Conservation (phyloP, 2,329 filamentous ascomycete species). For the Dactylellina parvicollis region DNA sequence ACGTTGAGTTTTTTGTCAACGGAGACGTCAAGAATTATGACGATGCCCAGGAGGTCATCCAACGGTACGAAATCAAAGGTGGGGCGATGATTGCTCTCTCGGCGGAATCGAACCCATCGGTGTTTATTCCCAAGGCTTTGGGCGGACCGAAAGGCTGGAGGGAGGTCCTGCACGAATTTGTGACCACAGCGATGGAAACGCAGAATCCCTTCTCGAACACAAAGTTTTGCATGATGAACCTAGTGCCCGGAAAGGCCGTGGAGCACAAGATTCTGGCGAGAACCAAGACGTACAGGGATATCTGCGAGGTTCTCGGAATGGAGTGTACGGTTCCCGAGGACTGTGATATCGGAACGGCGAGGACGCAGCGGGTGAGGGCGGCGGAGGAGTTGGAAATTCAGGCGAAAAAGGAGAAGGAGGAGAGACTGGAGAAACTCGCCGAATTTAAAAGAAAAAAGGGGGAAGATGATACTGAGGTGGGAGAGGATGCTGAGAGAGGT, state of each 20-base stretch:
- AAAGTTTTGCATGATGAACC: conserved; percentile 74
- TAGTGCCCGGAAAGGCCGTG: conserved; percentile 84
- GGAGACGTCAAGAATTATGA: conserved; percentile 84
- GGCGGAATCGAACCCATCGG: conserved; percentile 89
- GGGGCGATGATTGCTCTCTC: conserved; percentile 92
- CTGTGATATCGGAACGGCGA: conserved; percentile 66
- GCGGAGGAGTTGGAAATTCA: conserved; percentile 38
- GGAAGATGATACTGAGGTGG: not conserved
- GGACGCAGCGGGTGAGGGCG: conserved; percentile 31
- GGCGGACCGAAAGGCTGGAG: conserved; percentile 78
- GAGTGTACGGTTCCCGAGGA: conserved; percentile 73
- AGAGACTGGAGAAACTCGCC: conserved; percentile 51
- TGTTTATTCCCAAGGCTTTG: conserved; percentile 75
- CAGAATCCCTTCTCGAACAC: conserved; percentile 92
- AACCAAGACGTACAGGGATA: conserved; percentile 76
- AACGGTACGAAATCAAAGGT: conserved; percentile 86
- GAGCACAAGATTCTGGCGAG: conserved; percentile 71
- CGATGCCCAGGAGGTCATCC: conserved; percentile 75
- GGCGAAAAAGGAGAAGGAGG: conserved; percentile 47
- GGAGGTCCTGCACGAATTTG: conserved; percentile 79
- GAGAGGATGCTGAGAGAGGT: conserved; percentile 7
- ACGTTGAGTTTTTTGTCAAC: conserved; percentile 94
- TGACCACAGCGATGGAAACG: conserved; percentile 76
- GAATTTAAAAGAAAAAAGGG: conserved; percentile 60
- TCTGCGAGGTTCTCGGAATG: conserved; percentile 73